A percentile compares a stretch with the other conserved stretches of the same genome.
phyloP scores from a whole-genome alignment of 148 eudicot species.

The Linanthus parryae region DNA sequence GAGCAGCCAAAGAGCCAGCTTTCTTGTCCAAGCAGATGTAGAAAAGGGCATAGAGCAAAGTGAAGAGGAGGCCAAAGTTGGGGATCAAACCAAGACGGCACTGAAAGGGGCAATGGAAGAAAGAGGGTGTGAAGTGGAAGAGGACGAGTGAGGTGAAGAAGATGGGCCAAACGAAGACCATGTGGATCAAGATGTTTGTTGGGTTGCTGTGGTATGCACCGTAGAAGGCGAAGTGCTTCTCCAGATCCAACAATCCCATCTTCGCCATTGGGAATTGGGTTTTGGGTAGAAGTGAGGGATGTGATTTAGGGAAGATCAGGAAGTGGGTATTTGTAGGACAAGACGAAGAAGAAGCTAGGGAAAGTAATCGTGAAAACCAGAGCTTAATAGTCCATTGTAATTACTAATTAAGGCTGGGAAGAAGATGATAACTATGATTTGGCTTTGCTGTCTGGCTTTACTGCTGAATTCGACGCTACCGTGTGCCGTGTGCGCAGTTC shows the following conservation, averaged over 20 bases:
- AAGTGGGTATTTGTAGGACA: too few relatives aligned
- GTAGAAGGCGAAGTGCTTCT: slow-evolving; percentile 54
- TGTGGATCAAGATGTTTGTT: slow-evolving; percentile 52
- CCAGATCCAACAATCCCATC: slow-evolving; percentile 51
- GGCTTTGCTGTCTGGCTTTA: too few relatives aligned
- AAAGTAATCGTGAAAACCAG: too few relatives aligned
- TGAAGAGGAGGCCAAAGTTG: slow-evolving; percentile 25
- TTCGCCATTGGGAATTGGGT: background rate
- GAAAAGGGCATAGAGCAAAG: slow-evolving; percentile 31
- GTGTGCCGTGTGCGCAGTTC: too few relatives aligned
- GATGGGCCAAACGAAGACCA: slow-evolving; percentile 69
- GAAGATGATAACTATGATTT: too few relatives aligned
- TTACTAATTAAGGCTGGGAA: too few relatives aligned
- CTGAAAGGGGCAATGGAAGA: slow-evolving; percentile 4
- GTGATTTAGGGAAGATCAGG: too few relatives aligned
- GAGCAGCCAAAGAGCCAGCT: slow-evolving; percentile 55
- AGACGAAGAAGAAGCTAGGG: too few relatives aligned
- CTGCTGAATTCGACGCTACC: too few relatives aligned
- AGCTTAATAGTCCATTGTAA: too few relatives aligned
- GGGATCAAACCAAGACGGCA: slow-evolving; percentile 8
- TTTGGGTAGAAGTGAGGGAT: background rate
- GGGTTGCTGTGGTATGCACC: slow-evolving; percentile 66
- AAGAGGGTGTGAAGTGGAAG: slow-evolving; percentile 29
- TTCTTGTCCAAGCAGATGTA: slow-evolving; percentile 50
- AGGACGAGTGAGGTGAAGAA: slow-evolving; percentile 32